Base-by-base conservation (phyloP, 176 grass and related monocot species). In the Hsuehochloa calcarea region DNA sequence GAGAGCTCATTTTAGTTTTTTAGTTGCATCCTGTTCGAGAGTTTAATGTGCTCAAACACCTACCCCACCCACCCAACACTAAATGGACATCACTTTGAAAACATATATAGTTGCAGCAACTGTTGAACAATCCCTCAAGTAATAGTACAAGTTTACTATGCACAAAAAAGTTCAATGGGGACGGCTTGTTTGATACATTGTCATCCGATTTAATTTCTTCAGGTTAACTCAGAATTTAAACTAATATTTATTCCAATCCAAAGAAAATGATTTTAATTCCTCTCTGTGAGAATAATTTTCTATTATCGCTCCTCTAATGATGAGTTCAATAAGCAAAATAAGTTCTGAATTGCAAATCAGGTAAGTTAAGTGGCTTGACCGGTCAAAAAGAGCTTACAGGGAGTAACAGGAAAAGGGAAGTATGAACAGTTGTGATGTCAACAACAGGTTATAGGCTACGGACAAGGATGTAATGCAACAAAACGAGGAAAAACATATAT, bases 351-450 rank as follows among this genome's bases (percentile, higher is more conserved):
- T 62, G 29, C 10, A 39, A 59, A 45, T 50, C 60, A 46, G 23
- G 54, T 25, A 79, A 65, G 76, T 74, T 29, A 68, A 74, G 70
- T 85, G 55, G 49, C 55, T 81, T 82, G 88, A 82, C 88, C 55
- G 22, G 76, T 89, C 87, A 89, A 75, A 85, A 85, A 61, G 81
- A 68, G 20, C 69, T 25, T 72, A 82, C 82, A 70, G 34, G 3
- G 45, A 65, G 37, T 38, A 65, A 82, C 73, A 83, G 79, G 47
- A 74, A 90, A 90, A 83, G 80, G 49, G 75, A 8, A 66, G 23
- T 73, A 31, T 79, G 59, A 87, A 83, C 80, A 83, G 72, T 19
- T 56, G 46, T 65, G 58, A 58, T 90, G 88, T 76, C 72, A 86
- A 82, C 72, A 86, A 82, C 49, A 54, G 1, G 51, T 20, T 54